Evolutionary conservation across 805 yeast species (phyloP).

Genomic region (Clavispora santaluciae): DNA sequence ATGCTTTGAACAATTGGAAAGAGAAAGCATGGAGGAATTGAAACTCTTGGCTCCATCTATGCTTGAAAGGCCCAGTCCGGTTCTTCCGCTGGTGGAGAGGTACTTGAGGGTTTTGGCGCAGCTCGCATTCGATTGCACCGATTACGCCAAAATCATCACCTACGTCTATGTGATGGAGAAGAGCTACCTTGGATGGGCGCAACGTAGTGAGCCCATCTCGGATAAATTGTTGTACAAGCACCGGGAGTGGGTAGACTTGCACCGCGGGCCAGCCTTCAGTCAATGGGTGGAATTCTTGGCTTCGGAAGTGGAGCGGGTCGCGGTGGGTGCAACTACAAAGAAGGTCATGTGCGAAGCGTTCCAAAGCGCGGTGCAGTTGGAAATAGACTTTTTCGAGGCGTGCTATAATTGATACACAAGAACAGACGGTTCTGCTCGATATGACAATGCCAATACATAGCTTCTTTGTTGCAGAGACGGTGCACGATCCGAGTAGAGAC

Average conservation of each 20-base stretch:
- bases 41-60: conserved; percentile 16
- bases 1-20: conserved; percentile 21
- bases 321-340: conserved; percentile 18
- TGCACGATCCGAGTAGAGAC: too few relatives aligned
- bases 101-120: conserved; percentile 33
- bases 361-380: conserved; percentile 33
- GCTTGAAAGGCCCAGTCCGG: conserved; percentile 9
- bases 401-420: conserved; percentile 39
- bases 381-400: conserved; percentile 43
- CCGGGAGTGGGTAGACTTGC: conserved; percentile 49
- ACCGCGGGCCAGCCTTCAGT: conserved; percentile 45
- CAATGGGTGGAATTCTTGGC: conserved; percentile 45
- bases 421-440: too few relatives aligned
- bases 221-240: conserved; percentile 38
- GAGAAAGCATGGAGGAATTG: conserved; percentile 16
- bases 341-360: conserved; percentile 22
- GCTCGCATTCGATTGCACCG: conserved; percentile 20
- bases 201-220: conserved; percentile 18
- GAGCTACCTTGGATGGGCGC: conserved; percentile 51
- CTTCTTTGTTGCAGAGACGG: too few relatives aligned
- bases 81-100: conserved; percentile 30
- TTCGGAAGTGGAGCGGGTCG: conserved; percentile 38
- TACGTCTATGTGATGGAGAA: conserved; percentile 44
- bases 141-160: conserved; percentile 41
- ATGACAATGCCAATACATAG: too few relatives aligned